Evolutionary conservation across 441 rosid genomes (phyloP).

Genomic region (Adansonia madagascariensis): DNA sequence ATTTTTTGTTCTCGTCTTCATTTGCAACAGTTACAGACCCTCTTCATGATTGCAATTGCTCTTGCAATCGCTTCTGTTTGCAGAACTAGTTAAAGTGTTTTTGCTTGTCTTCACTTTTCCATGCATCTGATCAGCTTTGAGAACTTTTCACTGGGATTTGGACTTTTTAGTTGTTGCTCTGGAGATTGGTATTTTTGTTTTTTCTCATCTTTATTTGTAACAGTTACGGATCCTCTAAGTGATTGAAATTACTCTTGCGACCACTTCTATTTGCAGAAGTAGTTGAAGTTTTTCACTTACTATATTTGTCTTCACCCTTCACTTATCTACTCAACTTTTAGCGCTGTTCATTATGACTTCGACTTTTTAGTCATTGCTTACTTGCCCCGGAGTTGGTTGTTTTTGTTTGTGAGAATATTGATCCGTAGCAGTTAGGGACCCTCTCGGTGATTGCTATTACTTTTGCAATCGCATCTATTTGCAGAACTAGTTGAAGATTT

Average conservation of each 20-base stretch:
- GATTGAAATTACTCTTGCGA: not conserved
- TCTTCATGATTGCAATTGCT: not conserved
- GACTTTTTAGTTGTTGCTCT: not conserved
- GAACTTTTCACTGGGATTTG: not conserved
- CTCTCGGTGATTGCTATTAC: not conserved
- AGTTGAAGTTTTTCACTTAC: not conserved
- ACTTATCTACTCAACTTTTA: not conserved
- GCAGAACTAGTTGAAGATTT: not conserved
- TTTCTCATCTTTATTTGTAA: constrained; percentile 1
- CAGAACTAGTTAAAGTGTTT: not conserved
- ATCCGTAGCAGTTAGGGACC: not conserved
- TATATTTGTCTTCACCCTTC: not conserved
- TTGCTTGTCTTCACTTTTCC: too few relatives aligned
- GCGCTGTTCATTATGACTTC: not conserved
- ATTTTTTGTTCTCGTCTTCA: not conserved
- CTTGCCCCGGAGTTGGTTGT: not conserved
- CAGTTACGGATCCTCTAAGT: not conserved
- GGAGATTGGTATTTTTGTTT: not conserved
- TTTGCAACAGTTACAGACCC: not conserved
- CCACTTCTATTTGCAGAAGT: not conserved
- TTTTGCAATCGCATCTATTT: not conserved
- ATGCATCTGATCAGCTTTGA: not conserved
- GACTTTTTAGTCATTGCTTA: not conserved
- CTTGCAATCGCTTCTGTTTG: not conserved
- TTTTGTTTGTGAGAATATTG: not conserved